A percentile compares a stretch with the other conserved stretches of the same genome.
Evolutionary conservation across 371 early-diverging fungal species (phyloP).

Genomic region (Cladochytrium tenue): DNA sequence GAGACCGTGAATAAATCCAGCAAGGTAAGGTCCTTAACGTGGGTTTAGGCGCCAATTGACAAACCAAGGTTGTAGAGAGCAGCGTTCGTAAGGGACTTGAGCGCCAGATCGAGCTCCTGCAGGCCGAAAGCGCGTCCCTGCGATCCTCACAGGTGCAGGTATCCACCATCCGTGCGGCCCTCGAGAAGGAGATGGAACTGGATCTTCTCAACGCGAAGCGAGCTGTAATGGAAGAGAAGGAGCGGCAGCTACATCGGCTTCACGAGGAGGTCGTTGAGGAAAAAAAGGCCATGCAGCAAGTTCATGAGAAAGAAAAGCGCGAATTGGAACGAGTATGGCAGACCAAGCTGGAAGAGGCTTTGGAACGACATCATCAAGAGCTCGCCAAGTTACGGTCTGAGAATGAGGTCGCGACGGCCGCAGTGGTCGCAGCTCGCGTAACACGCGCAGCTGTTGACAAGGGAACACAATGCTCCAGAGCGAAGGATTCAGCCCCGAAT

Average conservation of each 20-base stretch:
- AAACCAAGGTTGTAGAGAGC: not conserved
- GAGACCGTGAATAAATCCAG: not conserved
- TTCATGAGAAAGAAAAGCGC: not conserved
- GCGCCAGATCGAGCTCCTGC: slow-evolving; percentile 7
- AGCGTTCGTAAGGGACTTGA: not conserved
- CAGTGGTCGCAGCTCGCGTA: not conserved
- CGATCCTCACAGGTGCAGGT: slow-evolving; percentile 25
- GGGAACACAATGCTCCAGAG: not conserved
- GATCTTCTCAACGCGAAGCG: slow-evolving; percentile 40
- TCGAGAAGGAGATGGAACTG: slow-evolving; percentile 44
- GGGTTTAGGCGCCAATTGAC: no score
- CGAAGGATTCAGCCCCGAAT: not conserved
- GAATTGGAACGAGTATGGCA: not conserved
- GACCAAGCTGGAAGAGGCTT: not conserved
- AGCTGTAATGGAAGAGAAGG: slow-evolving; percentile 39
- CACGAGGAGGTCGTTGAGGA: slow-evolving; percentile 11
- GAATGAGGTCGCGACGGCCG: not conserved
- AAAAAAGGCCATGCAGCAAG: not conserved
- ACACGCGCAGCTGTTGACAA: not conserved
- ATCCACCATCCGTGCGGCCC: slow-evolving; percentile 29
- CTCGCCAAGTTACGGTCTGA: not conserved
- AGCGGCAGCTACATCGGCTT: slow-evolving; percentile 36
- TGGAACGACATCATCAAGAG: not conserved
- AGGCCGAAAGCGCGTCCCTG: slow-evolving; percentile 14
- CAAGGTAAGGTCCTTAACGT: not conserved